Evolutionary conservation across 305 asterid species (phyloP).

Genomic region (Fraxinus sp.): DNA sequence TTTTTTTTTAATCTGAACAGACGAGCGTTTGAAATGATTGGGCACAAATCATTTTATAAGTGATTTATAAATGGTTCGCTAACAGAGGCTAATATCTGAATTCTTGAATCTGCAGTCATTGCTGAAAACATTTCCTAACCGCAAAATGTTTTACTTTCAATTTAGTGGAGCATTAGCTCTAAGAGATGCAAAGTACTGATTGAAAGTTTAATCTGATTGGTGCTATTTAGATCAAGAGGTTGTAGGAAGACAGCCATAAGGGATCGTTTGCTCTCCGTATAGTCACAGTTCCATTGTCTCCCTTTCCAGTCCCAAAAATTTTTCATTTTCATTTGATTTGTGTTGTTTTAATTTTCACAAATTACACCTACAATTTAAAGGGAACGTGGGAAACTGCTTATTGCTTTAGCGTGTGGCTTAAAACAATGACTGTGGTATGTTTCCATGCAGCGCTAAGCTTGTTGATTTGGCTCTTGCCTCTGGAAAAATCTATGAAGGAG

Average conservation of each 20-base stretch:
- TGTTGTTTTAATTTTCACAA: background rate
- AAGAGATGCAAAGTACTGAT: background rate
- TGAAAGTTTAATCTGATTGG: background rate
- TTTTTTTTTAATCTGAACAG: background rate
- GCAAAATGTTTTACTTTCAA: background rate
- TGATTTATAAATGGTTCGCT: background rate
- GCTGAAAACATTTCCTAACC: background rate
- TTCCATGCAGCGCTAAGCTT: constrained; percentile 16
- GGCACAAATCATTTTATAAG: background rate
- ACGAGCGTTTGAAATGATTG: background rate
- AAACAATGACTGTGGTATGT: background rate
- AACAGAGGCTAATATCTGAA: background rate
- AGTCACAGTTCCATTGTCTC: background rate
- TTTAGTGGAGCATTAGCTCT: background rate
- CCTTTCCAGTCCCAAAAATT: background rate
- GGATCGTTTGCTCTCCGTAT: background rate
- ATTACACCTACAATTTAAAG: background rate
- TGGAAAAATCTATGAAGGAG: constrained; percentile 39
- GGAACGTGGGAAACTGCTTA: background rate
- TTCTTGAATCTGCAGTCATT: background rate
- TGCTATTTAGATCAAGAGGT: background rate
- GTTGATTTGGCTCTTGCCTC: constrained; percentile 27
- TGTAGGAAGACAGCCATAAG: background rate
- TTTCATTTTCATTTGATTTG: constrained; percentile 1
- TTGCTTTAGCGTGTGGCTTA: background rate